Percentiles rank a stretch among this genome's conserved stretches.
Evolutionary conservation across 441 rosid genomes (phyloP).

Genomic region (Raphanus hybrid): DNA sequence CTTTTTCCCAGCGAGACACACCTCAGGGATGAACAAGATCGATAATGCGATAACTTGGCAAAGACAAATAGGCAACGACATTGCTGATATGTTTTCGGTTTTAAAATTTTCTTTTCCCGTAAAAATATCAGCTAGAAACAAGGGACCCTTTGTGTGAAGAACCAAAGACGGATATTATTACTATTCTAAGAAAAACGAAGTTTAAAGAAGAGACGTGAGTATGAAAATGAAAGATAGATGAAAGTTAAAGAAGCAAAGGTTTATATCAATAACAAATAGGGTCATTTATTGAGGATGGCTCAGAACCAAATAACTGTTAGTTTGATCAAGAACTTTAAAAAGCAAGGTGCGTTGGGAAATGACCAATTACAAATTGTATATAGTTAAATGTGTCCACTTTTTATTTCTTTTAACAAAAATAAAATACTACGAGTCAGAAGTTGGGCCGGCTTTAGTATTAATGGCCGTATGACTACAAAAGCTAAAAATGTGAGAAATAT

Average conservation of each 20-base stretch:
- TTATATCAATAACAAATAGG: neutral
- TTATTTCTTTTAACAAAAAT: too few relatives aligned
- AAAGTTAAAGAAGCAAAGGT: constrained; percentile 8
- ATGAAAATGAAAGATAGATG: constrained; percentile 12
- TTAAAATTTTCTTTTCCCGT: neutral
- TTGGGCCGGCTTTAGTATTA: too few relatives aligned
- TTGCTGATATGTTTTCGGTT: constrained; percentile 13
- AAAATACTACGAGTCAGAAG: too few relatives aligned
- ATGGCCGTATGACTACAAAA: neutral
- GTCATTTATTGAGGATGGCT: constrained; percentile 16
- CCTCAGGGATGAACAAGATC: constrained; percentile 20
- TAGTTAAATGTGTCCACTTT: too few relatives aligned
- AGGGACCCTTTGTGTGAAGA: constrained; percentile 28
- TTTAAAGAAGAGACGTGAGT: constrained; percentile 9
- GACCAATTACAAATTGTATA: constrained; percentile 3
- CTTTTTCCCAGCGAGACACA: constrained; percentile 26
- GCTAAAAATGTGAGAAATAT: neutral
- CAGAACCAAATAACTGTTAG: constrained; percentile 8
- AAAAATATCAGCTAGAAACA: constrained; percentile 15
- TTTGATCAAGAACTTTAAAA: neutral
- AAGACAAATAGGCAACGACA: constrained; percentile 26
- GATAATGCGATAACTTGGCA: constrained; percentile 16
- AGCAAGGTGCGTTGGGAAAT: constrained; percentile 2
- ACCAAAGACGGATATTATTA: neutral
- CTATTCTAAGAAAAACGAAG: neutral